A percentile compares a stretch with the other conserved stretches of the same genome.
These are phyloP conservation scores for Phytophthora europaea DNA, from an alignment of 352 stramenopile genomes.

Conservation along the genomic window DNA sequence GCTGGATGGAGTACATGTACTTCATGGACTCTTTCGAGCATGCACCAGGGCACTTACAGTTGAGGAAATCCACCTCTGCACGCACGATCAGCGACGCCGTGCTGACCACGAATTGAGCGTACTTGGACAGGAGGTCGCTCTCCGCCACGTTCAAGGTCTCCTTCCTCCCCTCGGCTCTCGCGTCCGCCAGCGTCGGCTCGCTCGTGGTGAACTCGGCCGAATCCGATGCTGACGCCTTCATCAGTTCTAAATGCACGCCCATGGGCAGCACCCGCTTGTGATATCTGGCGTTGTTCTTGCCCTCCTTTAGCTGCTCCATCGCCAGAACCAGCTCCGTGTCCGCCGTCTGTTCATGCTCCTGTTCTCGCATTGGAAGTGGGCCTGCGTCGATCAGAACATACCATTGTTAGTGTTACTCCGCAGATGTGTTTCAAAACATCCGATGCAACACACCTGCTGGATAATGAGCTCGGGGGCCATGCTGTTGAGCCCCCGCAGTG, in stretches of 20 bases:
- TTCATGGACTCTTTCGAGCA: slow-evolving; percentile 82
- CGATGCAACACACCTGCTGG: too few relatives aligned
- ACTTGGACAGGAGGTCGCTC: slow-evolving; percentile 79
- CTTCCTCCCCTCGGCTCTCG: slow-evolving; percentile 45
- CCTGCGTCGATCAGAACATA: too few relatives aligned
- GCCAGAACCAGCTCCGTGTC: slow-evolving; percentile 19
- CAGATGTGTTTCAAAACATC: too few relatives aligned
- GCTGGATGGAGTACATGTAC: slow-evolving; percentile 66
- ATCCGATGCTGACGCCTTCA: slow-evolving; percentile 37
- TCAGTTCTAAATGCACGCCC: slow-evolving; percentile 37
- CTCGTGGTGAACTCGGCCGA: slow-evolving; percentile 43
- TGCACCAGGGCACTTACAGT: slow-evolving; percentile 72
- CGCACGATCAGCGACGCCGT: slow-evolving; percentile 68
- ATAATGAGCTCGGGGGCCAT: too few relatives aligned
- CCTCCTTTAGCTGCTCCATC: slow-evolving; percentile 24
- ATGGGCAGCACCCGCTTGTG: slow-evolving; percentile 21
- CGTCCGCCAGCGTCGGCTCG: slow-evolving; percentile 30
- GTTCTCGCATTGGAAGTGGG: too few relatives aligned
- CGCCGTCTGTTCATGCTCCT: slow-evolving; percentile 1
- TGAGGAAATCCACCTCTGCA: slow-evolving; percentile 75
- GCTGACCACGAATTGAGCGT: slow-evolving; percentile 80
- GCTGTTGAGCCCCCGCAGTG: too few relatives aligned
- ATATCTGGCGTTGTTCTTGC: slow-evolving; percentile 27
- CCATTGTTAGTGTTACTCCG: too few relatives aligned
- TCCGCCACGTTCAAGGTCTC: slow-evolving; percentile 51